Evolutionary conservation across 2,329 filamentous ascomycete genomes (phyloP), one percentile per base, ranked within the genome.

Genomic region (Colletotrichum eremochloae): DNA sequence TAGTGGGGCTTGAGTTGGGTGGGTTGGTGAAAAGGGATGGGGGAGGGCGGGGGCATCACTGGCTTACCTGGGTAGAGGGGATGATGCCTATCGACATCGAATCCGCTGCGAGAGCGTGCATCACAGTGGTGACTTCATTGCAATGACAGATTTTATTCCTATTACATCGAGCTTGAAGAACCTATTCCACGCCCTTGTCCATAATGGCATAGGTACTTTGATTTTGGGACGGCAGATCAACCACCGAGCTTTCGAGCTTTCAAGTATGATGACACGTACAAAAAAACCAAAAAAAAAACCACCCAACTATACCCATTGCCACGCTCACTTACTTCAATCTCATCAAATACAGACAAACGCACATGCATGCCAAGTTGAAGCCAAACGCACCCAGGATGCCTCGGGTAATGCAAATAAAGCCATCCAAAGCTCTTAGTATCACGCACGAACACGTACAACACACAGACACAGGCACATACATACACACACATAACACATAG

Each of bases 371-470:
- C 36, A 46, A 40, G 15, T 33, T 33, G 18, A 63, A 63, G 8
- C 20, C 33, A 52, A 63, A 63, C 15, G 29, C 42, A 61, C 58
- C 58, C 2, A 62, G 33, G 3, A 63, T 42, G 24, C 33, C 38
- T 48, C 36, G 36, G n/a, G 48, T 36, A 63, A 63, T 53, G 61
- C 61, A 53, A 48, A 53, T 42, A 38, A 0, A 38, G 14, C 61
- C 36, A 42, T 31, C 31, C n/a, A 20, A n/a, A 40, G 48, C 40
- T 42, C 46, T 42, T 46, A 42, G 12, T 14, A 52, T 63, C 46
- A 46, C 57, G 18, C 24, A 31, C 7, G 40, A 20, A 52, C 40
- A 53, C 57, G 29, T 1, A 63, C 40, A 11, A 24, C 33, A 58
- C 24, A 33, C 33, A 50, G 24, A 14, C 8, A 33, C 40, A 11